Evolutionary conservation across 345 rosid genomes (phyloP), one percentile per base, ranked within the genome.

Genomic region (Eucalyptus camaldulensis): DNA sequence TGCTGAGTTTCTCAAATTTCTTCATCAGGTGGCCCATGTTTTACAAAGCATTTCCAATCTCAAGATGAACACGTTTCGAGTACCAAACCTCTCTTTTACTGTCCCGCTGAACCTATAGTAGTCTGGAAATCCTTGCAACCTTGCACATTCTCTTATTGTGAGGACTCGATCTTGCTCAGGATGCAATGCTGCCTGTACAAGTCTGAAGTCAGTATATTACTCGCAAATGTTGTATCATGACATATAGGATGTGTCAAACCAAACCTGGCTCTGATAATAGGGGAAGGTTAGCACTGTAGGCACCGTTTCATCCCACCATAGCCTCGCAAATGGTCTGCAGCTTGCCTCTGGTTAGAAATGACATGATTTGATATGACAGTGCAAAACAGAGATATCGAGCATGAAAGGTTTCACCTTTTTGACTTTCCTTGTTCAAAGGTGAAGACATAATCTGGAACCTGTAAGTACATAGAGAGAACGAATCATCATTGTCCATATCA

Each of bases 291-390:
- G 88, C 31, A 97, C 92, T 13, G 99, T 97, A 33, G 99, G 93
- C 92, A 96, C 96, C 7, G 98, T 96, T 89, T 97, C 99, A 86
- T 97, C 99, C 99, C 99, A 97, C 99, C 99, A 97, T 89, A 97
- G 90, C 91, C 99, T 95, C 13, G 91, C 98, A 92, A 94, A 97
- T 25, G 99, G 98, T 88, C 99, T 97, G 92, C 89, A 88, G 33
- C 60, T 40, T 40, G 89, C 22, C 44, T 29, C 69, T 53, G 15
- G 50, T 80, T 85, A 88, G 24, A 40, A 80, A 56, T 7, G 6
- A 44, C 53, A 33, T 49, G 87, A 86, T 15, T 49, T 50, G 87
- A 49, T 29, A 49, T 31, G 45, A 14, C 65, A 53, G 14, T 76
- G 83, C 83, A 67, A n/a, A 19, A 9, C 15, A 49, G 13, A 87